Conservation (phyloP, 2,329 filamentous ascomycete species). For the Colletotrichum theobromicola region DNA sequence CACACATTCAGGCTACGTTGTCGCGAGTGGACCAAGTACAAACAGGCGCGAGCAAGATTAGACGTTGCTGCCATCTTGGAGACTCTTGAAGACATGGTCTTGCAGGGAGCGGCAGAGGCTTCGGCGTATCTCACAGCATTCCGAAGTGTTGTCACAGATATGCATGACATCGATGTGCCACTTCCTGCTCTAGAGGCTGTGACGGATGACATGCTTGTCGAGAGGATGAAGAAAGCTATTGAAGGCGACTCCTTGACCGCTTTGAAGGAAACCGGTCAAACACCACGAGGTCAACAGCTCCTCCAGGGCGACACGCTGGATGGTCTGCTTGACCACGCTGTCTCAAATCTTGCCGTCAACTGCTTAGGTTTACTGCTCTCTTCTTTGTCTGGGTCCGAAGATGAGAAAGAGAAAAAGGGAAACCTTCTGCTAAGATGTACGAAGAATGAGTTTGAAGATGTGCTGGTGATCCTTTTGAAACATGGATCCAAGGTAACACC, state of each 20-base stretch:
- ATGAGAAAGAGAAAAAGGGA: not conserved
- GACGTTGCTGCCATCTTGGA: not conserved
- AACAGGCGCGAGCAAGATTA: not conserved
- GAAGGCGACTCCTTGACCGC: not conserved
- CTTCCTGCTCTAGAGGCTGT: not conserved
- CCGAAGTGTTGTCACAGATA: not conserved
- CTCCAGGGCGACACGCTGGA: not conserved
- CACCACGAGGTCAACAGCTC: not conserved
- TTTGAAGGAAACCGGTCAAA: not conserved
- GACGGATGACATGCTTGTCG: not conserved
- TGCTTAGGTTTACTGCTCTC: not conserved
- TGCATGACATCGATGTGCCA: not conserved
- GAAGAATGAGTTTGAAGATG: not conserved
- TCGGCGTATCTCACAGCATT: conserved; percentile 1
- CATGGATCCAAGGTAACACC: not conserved
- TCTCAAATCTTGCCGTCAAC: not conserved
- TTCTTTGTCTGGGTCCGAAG: not conserved
- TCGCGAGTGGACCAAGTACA: not conserved
- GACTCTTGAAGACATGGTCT: not conserved
- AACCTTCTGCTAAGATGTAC: not conserved
- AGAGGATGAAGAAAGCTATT: not conserved
- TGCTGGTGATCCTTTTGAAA: not conserved
- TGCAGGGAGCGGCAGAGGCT: not conserved
- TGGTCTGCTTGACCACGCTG: not conserved
- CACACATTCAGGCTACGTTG: not conserved